Percentiles rank a stretch among this genome's conserved stretches.
These are phyloP conservation scores for Rubia tinctorum DNA, from an alignment of 305 asterid genomes.

Conservation along the genomic window DNA sequence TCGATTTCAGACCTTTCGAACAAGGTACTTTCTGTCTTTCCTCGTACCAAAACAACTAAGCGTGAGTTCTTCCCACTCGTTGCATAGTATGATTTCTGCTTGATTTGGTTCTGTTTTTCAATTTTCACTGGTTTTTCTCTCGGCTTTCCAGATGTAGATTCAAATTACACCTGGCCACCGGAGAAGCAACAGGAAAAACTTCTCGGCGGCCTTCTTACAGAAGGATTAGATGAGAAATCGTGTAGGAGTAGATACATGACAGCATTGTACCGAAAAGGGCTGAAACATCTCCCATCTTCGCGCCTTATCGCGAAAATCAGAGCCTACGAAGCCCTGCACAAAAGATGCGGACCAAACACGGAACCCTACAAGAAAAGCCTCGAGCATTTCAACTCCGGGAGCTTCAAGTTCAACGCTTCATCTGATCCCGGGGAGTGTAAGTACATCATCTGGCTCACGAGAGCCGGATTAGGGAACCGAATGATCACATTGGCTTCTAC, in stretches of 20 bases:
- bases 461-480: slow-evolving; percentile 68
- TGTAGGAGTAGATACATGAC: slow-evolving; percentile 66
- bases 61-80: too few relatives aligned
- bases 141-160: neutral
- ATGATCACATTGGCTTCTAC: slow-evolving; percentile 58
- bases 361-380: slow-evolving; percentile 46
- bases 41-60: too few relatives aligned
- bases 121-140: neutral
- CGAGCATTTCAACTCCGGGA: slow-evolving; percentile 38
- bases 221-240: slow-evolving; percentile 54
- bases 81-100: neutral
- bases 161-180: slow-evolving; percentile 9
- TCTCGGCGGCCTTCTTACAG: slow-evolving; percentile 53
- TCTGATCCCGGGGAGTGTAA: slow-evolving; percentile 49
- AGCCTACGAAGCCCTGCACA: slow-evolving; percentile 33
- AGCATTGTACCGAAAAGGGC: slow-evolving; percentile 35
- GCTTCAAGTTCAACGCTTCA: slow-evolving; percentile 18
- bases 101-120: neutral
- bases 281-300: slow-evolving; percentile 41
- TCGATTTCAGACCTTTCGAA: slow-evolving; percentile 5
- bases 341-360: slow-evolving; percentile 72
- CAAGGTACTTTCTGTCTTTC: neutral
- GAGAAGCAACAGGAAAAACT: slow-evolving; percentile 40
- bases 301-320: slow-evolving; percentile 53
- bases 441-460: slow-evolving; percentile 65